These are phyloP conservation scores for Sclerotiophoma versabilis DNA, from an alignment of 2,329 filamentous ascomycete genomes.

Conservation along the genomic window DNA sequence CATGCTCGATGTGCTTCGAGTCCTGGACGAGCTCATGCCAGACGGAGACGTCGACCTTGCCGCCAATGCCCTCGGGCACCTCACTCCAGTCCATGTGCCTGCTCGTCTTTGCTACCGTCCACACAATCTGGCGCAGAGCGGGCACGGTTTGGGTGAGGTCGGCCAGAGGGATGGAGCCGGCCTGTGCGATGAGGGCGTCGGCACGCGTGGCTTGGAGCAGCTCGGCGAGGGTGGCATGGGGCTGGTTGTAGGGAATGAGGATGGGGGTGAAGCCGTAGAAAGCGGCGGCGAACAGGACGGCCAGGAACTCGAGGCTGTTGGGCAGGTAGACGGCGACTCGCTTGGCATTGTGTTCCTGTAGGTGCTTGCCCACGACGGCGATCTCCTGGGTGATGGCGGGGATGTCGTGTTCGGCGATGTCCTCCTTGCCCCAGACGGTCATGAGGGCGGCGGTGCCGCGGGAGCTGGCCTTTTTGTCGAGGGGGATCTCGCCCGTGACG, in stretches of 20 bases:
- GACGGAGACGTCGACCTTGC: constrained; percentile 80
- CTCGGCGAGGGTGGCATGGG: constrained; percentile 71
- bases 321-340: constrained; percentile 89
- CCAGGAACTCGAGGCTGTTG: constrained; percentile 89
- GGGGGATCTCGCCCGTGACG: constrained; percentile 68
- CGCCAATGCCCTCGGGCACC: constrained; percentile 77
- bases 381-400: constrained; percentile 84
- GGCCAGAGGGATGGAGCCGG: constrained; percentile 85
- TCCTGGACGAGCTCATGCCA: constrained; percentile 91
- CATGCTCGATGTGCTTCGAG: constrained; percentile 58
- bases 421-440: constrained; percentile 79
- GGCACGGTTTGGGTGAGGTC: constrained; percentile 72
- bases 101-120: constrained; percentile 91
- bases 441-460: constrained; percentile 74
- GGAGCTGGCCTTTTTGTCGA: constrained; percentile 69
- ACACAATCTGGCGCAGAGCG: constrained; percentile 77
- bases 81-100: constrained; percentile 96
- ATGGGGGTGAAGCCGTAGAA: constrained; percentile 90
- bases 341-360: constrained; percentile 71
- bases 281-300: constrained; percentile 81
- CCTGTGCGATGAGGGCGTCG: constrained; percentile 83
- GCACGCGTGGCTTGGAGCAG: constrained; percentile 77
- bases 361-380: constrained; percentile 80
- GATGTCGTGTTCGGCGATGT: constrained; percentile 72
- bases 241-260: constrained; percentile 81